Percentiles rank a stretch among this genome's conserved stretches.
Conservation (phyloP, 108 stramenopile species). For the Discostella pseudostelligera region DNA sequence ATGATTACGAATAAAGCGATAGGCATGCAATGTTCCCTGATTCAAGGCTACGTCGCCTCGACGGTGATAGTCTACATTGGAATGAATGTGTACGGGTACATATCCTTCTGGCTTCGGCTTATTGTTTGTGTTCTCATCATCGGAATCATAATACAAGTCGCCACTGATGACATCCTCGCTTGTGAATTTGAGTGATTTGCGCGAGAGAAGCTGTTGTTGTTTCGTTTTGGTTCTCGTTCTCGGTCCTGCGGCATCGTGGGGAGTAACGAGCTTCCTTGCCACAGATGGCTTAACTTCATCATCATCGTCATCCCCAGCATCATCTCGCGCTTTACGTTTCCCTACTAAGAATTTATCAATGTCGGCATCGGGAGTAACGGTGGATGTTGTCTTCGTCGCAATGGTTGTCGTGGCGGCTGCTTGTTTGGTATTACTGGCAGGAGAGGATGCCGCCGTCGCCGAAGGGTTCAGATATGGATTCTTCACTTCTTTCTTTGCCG, state of each 20-base stretch:
- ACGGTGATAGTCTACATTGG: constrained; percentile 56
- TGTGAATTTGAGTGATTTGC: neutral
- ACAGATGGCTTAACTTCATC: constrained; percentile 16
- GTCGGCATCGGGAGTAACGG: constrained; percentile 34
- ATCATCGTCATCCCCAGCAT: neutral
- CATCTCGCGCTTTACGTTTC: neutral
- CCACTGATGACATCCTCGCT: neutral
- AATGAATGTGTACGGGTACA: constrained; percentile 61
- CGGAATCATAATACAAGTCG: constrained; percentile 30
- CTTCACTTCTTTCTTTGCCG: neutral
- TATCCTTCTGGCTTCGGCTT: constrained; percentile 8
- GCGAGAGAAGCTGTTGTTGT: neutral
- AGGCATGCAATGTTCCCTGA: constrained; percentile 32
- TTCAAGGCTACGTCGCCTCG: constrained; percentile 44
- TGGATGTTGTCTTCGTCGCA: neutral
- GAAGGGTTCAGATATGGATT: neutral
- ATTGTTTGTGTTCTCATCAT: constrained; percentile 12
- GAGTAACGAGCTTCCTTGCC: constrained; percentile 29
- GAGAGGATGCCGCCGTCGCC: neutral
- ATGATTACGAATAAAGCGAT: constrained; percentile 54
- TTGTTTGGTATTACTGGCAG: neutral
- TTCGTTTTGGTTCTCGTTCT: neutral
- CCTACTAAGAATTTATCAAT: constrained; percentile 27
- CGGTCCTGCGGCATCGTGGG: neutral
- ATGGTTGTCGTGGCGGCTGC: neutral